Base-by-base conservation (phyloP, 768 basidiomycete species). In the Mycena albidolilacea region DNA sequence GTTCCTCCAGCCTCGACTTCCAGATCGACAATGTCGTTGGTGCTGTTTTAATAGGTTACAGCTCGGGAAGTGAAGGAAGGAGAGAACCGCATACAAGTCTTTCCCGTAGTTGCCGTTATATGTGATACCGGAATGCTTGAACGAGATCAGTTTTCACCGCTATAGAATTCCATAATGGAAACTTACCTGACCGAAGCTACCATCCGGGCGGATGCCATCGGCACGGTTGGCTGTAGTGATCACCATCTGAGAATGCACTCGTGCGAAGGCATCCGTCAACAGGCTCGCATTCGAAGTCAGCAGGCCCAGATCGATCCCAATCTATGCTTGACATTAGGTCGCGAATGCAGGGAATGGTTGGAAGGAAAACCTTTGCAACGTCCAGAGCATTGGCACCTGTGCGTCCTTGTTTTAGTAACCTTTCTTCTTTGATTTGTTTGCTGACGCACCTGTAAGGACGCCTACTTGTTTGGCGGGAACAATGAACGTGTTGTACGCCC, bases 31-130 rank as follows among this genome's bases (percentile, higher is more conserved):
- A 91, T 87, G 64, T 89, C 90, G 74, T 92, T 91, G 12, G 89
- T 81, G 76, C 91, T 92, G 62, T n/a, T 30, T 62, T 44, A 38
- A 39, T 23, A 41, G 15, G 7, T 60, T 44, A 41, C 7, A 5
- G 61, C 17, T 64, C 23, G 14, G 44, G 19, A 59, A 9, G 57
- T 23, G 30, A 11, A 43, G 6, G 30, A 48, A 44, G 14, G 46
- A 7, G 15, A 59, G 39, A 43, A 48, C 21, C 39, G 72, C 84
- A 61, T 76, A 86, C 86, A 84, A 86, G 76, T 86, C 86, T 77
- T 87, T 87, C 60, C 86, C 93, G 74, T 94, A 93, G 77, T 93
- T 93, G 50, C 92, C 93, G 62, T 90, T 92, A 77, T 92, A 93
- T 6, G 92, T 79, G n/a, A 92, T 84, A 21, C 92, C 92, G 21